Conservation (phyloP, 768 basidiomycete genomes). For the Daedaleopsis sinensis region DNA sequence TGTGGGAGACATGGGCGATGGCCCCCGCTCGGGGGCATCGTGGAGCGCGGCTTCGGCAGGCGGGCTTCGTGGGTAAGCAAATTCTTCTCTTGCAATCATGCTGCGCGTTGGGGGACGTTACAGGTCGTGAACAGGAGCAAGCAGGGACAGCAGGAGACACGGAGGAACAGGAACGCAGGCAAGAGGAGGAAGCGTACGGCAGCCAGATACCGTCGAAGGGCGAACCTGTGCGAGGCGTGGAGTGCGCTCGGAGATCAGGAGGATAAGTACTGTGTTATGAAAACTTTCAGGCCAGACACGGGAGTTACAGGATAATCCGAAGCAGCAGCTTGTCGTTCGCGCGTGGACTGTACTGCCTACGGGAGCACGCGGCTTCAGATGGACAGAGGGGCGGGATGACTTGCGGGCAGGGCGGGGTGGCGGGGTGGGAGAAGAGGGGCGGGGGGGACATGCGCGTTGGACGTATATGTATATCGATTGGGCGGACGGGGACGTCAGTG, state of each 20-base stretch:
- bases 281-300: too few relatives aligned
- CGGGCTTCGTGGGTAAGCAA: not conserved
- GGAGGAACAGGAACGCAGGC: not conserved
- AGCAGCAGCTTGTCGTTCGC: too few relatives aligned
- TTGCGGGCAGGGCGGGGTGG: too few relatives aligned
- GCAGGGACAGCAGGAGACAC: not conserved
- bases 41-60: not conserved
- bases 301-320: too few relatives aligned
- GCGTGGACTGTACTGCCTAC: too few relatives aligned
- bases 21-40: not conserved
- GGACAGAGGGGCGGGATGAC: too few relatives aligned
- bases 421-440: too few relatives aligned
- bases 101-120: slow-evolving; percentile 7
- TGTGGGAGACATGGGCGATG: slow-evolving; percentile 5
- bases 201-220: not conserved
- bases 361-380: too few relatives aligned
- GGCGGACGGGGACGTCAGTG: not conserved
- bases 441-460: too few relatives aligned
- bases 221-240: not conserved
- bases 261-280: too few relatives aligned
- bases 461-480: not conserved
- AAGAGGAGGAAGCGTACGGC: not conserved
- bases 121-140: slow-evolving; percentile 1
- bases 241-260: not conserved
- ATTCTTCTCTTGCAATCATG: slow-evolving; percentile 3